These are phyloP conservation scores for Suillus bovinus DNA, from an alignment of 768 basidiomycete species.

Conservation along the genomic window DNA sequence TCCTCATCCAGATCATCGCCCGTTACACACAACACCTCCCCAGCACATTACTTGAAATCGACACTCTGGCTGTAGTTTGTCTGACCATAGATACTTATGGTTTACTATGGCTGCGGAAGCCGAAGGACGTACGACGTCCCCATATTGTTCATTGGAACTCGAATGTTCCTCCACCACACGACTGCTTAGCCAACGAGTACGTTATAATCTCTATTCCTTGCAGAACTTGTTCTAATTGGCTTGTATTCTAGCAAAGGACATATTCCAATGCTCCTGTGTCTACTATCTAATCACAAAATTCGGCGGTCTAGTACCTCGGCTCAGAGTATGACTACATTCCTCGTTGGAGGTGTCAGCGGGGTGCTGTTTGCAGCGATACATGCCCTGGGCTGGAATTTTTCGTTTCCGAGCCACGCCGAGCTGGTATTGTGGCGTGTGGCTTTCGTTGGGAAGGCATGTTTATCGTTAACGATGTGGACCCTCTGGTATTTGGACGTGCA, in stretches of 20 bases:
- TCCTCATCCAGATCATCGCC: background rate
- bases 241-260: background rate
- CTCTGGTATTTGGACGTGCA: no score
- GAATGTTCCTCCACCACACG: background rate
- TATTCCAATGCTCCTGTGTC: no score
- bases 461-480: no score
- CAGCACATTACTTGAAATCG: no score
- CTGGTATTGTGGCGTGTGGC: background rate
- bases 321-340: no score
- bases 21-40: background rate
- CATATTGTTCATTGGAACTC: background rate
- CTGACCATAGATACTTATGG: background rate
- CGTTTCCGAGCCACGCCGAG: background rate
- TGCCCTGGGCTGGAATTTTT: background rate
- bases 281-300: no score
- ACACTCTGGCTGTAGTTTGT: background rate
- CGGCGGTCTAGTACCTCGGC: background rate
- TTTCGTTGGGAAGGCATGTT: background rate
- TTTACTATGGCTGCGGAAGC: background rate
- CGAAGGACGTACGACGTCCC: background rate
- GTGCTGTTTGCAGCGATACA: background rate
- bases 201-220: background rate
- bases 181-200: background rate
- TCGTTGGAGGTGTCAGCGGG: background rate
- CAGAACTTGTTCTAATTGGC: background rate